These are phyloP conservation scores for Candida cerambycidarum DNA, from an alignment of 805 yeast genomes.

Conservation along the genomic window DNA sequence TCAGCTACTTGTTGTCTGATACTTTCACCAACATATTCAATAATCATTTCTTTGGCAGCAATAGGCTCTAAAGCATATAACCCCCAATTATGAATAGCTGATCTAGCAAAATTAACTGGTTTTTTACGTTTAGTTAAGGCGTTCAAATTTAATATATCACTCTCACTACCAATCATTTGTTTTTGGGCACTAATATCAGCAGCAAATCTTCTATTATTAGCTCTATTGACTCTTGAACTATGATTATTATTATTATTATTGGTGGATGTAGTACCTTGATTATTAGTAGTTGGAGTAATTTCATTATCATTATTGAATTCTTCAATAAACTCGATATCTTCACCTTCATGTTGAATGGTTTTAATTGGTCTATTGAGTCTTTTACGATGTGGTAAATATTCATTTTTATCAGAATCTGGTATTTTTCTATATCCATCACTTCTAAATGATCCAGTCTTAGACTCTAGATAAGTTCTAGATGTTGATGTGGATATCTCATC, in stretches of 20 bases:
- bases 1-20: constrained; percentile 94
- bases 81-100: constrained; percentile 99
- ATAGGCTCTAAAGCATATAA: constrained; percentile 93
- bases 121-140: constrained; percentile 87
- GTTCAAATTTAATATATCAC: constrained; percentile 78
- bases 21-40: constrained; percentile 95
- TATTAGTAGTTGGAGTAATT: constrained; percentile 55
- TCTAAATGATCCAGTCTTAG: constrained; percentile 59
- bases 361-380: constrained; percentile 67
- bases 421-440: constrained; percentile 75
- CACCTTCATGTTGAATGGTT: constrained; percentile 68
- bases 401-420: constrained; percentile 68
- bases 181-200: constrained; percentile 85
- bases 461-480: constrained; percentile 35
- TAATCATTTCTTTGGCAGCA: constrained; percentile 95
- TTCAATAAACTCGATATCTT: constrained; percentile 26
- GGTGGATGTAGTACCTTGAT: background rate
- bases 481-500: constrained; percentile 30
- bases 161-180: constrained; percentile 74
- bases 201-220: constrained; percentile 81
- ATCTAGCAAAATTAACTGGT: constrained; percentile 94
- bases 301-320: constrained; percentile 16
- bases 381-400: constrained; percentile 80
- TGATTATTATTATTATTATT: constrained; percentile 32
- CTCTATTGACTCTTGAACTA: constrained; percentile 83